A percentile compares a stretch with the other conserved stretches of the same genome.
Conservation (phyloP, 345 rosid genomes). For the Xanthoceras sorbifolium region DNA sequence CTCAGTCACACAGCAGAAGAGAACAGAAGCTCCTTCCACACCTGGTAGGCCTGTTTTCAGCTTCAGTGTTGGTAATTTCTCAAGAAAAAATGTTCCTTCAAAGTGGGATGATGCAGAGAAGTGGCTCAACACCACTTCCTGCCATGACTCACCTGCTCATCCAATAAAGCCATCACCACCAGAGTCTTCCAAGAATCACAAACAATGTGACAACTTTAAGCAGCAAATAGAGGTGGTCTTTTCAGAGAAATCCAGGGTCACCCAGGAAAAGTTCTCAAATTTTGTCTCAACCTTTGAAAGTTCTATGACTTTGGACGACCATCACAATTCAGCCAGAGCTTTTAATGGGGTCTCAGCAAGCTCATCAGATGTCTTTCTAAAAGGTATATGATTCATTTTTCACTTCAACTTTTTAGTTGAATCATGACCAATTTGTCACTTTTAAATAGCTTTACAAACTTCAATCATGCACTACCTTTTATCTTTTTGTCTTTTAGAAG, state of each 20-base stretch:
- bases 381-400: conserved; percentile 52
- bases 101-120: conserved; percentile 97
- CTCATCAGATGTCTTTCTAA: conserved; percentile 53
- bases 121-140: conserved; percentile 65
- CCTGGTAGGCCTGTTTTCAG: conserved; percentile 85
- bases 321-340: conserved; percentile 27
- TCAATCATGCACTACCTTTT: conserved; percentile 17
- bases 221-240: conserved; percentile 49
- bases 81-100: conserved; percentile 80
- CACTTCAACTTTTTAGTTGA: conserved; percentile 19
- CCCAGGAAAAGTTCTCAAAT: conserved; percentile 46
- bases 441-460: conserved; percentile 25
- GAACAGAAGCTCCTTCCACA: conserved; percentile 68
- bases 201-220: conserved; percentile 38
- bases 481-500: conserved; percentile 23
- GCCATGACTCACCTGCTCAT: conserved; percentile 75
- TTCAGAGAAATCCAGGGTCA: conserved; percentile 69
- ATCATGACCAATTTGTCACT: neutral
- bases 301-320: conserved; percentile 39
- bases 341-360: conserved; percentile 51
- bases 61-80: conserved; percentile 51
- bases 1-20: conserved; percentile 40
- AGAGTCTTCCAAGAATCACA: conserved; percentile 35
- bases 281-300: conserved; percentile 37
- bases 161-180: conserved; percentile 38